These are phyloP conservation scores for Bipolaris sorokiniana DNA, from an alignment of 2,329 filamentous ascomycete genomes.

Conservation along the genomic window DNA sequence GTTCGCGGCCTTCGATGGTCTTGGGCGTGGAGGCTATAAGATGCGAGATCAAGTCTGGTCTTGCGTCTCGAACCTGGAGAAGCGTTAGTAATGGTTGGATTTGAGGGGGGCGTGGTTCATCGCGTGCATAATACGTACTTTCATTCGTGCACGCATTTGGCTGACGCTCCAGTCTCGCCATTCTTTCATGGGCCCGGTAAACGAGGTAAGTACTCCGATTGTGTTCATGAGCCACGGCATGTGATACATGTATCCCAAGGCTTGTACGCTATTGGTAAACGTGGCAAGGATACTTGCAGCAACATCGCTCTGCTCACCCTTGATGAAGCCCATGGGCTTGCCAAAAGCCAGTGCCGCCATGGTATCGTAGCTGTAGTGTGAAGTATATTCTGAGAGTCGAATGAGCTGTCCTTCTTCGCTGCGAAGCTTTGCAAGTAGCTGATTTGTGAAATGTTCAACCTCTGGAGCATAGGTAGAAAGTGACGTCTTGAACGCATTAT, in stretches of 20 bases:
- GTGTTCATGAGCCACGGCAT: constrained; percentile 41
- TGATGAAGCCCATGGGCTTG: constrained; percentile 48
- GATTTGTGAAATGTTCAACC: constrained; percentile 33
- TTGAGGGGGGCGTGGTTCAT: too few relatives aligned
- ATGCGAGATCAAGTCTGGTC: constrained; percentile 32
- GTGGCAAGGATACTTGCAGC: constrained; percentile 36
- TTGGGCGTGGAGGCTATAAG: constrained; percentile 30
- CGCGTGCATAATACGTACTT: constrained; percentile 12
- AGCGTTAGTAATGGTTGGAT: constrained; percentile 1
- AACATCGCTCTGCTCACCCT: constrained; percentile 40
- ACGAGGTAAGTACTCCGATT: constrained; percentile 22
- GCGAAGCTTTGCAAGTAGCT: constrained; percentile 26
- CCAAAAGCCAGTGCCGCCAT: constrained; percentile 56
- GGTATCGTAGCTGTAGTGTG: constrained; percentile 54
- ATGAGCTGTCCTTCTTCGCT: constrained; percentile 37
- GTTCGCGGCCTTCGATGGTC: constrained; percentile 18
- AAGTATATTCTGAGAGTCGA: constrained; percentile 51
- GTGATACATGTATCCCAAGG: constrained; percentile 34
- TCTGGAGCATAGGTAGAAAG: constrained; percentile 29
- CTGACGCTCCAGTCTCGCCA: constrained; percentile 35
- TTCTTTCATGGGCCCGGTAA: constrained; percentile 35
- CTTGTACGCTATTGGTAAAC: constrained; percentile 36
- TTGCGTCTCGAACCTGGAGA: constrained; percentile 19
- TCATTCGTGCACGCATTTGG: constrained; percentile 31
- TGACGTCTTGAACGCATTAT: constrained; percentile 37